Evolutionary conservation across 805 yeast species (phyloP).

Genomic region (Blastobotrys parvus): DNA sequence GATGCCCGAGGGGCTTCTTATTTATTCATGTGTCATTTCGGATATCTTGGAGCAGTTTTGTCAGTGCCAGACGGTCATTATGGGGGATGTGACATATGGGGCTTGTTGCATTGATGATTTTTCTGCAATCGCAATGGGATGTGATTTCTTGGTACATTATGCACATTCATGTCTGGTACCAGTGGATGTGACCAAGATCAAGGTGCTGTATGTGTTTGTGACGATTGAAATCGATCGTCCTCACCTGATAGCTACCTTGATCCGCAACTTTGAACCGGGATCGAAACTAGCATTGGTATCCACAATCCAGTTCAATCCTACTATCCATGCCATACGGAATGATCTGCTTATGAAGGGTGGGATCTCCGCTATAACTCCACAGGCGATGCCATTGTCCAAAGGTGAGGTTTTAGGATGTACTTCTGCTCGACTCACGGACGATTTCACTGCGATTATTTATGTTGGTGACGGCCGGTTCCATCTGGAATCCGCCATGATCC

Average conservation of each 20-base stretch:
- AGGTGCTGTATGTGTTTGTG: conserved; percentile 91
- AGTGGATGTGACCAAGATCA: conserved; percentile 81
- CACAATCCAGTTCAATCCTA: conserved; percentile 94
- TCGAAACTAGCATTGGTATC: conserved; percentile 78
- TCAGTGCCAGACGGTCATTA: conserved; percentile 71
- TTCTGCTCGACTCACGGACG: conserved; percentile 54
- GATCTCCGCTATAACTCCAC: conserved; percentile 73
- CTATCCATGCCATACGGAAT: conserved; percentile 69
- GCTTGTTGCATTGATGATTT: conserved; percentile 98
- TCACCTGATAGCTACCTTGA: conserved; percentile 71
- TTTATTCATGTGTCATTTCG: conserved; percentile 80
- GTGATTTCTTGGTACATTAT: conserved; percentile 92
- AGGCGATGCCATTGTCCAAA: conserved; percentile 82
- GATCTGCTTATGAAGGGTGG: conserved; percentile 37
- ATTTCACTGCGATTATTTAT: conserved; percentile 72
- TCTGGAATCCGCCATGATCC: conserved; percentile 93
- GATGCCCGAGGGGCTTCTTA: conserved; percentile 93
- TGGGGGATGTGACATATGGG: conserved; percentile 99
- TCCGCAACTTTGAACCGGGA: conserved; percentile 57
- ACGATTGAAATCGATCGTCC: conserved; percentile 81
- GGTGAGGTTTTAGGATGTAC: conserved; percentile 98
- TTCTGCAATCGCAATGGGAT: conserved; percentile 85
- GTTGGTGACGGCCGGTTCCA: conserved; percentile 97
- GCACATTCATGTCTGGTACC: conserved; percentile 98
- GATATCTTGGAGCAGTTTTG: conserved; percentile 93